Evolutionary conservation across 352 stramenopile species (phyloP), one percentile per base, ranked within the genome.

Genomic region (Globisporangium cylindrosporum): DNA sequence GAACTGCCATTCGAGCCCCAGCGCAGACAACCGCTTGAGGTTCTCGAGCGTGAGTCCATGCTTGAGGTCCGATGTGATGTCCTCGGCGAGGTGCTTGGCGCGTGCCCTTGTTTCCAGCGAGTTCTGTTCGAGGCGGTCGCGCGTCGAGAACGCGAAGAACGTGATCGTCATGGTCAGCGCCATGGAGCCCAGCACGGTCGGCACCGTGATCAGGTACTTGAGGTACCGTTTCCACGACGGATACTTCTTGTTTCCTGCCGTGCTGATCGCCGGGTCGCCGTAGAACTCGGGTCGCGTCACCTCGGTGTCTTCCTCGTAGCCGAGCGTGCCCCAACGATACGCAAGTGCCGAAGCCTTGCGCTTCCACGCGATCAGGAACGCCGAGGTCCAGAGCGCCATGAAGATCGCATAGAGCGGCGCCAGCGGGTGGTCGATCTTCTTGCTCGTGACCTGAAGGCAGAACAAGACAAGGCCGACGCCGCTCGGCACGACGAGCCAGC

Each of bases 251-350:
- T 63, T 54, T 14, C 72, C 66, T 0, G 62, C 58, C 3, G 73
- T 88, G 51, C 77, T 78, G 20, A 72, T 10, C 15, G 75, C 72
- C 0, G 72, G 56, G 49, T 88, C 82, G 14, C 85, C 87, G 62
- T 82, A 81, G 62, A 97, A 98, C 71, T 95, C 89, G 0, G 92
- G 89, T 12, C 93, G 82, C 0, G 87, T 91, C 22, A 80, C 75
- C 68, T 98, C 92, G 14, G 76, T 83, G 59, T 91, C 84, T 72
- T 97, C 92, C 75, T 98, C 92, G 69, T 94, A 97, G 22, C 92
- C 88, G 34, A 96, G 82, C 0, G 93, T 94, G 15, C 92, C 93
- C 92, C 92, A 98, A 20, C 76, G 79, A 66, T 97, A 96, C 18
- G 92, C 89, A 22, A 98, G 77, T 24, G 81, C 68, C 20, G 88